Base-by-base conservation (phyloP, 768 basidiomycete species). In the Naganishia onofrii region DNA sequence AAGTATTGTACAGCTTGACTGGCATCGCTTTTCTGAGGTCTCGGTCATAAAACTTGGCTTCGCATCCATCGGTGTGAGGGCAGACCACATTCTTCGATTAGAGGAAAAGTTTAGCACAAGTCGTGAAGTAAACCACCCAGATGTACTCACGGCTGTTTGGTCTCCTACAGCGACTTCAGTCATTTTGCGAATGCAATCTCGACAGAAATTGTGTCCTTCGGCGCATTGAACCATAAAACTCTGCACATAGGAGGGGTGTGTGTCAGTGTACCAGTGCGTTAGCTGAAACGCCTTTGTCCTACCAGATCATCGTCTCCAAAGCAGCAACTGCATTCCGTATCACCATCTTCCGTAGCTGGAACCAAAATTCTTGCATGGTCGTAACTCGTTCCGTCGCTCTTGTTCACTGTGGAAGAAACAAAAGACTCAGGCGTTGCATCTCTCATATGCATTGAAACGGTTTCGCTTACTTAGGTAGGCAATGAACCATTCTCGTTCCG, bases 321-420 rank as follows among this genome's bases (percentile, higher is more conserved):
- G 80, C 93, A 96, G 75, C 92, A 94, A 15, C 89, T 90, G 75
- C 93, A 94, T 75, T 93, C 91, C 42, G 93, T 87, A 2, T 88
- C 89, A 60, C 83, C 85, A 0, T 81, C 82, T 17, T 68, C 74
- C 9, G 74, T 77, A 9, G 84, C 84, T 9, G 79, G 83, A 36
- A 85, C 86, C 23, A 84, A 82, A 29, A 83, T 81, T 51, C 84
- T 84, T n/a, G 84, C 78, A 67, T 83, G 79, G 57, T 81, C 78
- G 46, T 80, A 71, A 42, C 81, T 77, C 53, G 82, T 80, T 23
- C 69, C 57, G 28, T 81, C 81, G 0, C 82, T 82, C 29, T 74
- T 70, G 53, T 66, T 67, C 48, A 57, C 69, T 69, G 15, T 15
- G 71, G 21, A 36, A 23, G 17, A n/a, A n/a, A 29, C 9, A 65